Base-by-base conservation (phyloP, 2,329 filamentous ascomycete genomes). In the Neophaeococcomyces aloes region DNA sequence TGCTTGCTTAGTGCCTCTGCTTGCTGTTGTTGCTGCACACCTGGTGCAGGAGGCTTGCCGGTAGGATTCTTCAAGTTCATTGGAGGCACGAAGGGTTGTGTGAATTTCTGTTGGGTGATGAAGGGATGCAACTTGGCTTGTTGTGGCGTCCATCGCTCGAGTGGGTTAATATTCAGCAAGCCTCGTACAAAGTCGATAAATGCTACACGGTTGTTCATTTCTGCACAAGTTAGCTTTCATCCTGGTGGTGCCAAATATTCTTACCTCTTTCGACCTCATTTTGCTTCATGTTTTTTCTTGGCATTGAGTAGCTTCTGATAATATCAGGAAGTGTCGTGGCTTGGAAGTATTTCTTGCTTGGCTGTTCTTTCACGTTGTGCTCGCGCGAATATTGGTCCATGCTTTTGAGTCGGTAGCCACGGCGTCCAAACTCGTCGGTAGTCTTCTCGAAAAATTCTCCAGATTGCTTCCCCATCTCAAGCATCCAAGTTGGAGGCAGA, bases 321-420 rank as follows among this genome's bases (percentile, higher is more conserved):
- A 98, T 98, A 53, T 98, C 91, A 3, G 89, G 89, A 42, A 98
- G 68, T 1, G 87, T 94, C 31, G 79, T 95, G 29, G 88, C 87
- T 56, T 89, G 85, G 68, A 98, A 98, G 64, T 98, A 98, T 66
- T 96, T 96, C 72, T 98, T 98, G 76, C 91, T 98, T 17, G 91
- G 91, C 63, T 96, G 91, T 64, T 98, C 91, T 63, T 98, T 98
- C 29, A 87, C 91, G 47, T 84, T 84, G 61, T 94, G 91, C 61
- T 98, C 91, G 45, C 89, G 75, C 13, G 91, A 89, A 63, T 96
- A 98, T 62, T 95, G 87, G 60, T 98, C 91, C 85, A 98, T 93
- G 53, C 83, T 86, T 70, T 98, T 98, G 30, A 98, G 70, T 42
- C 89, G 79, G 61, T 94, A 95, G 5, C 81, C 88, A 56, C 87